Evolutionary conservation across 305 asterid genomes (phyloP).

Genomic region (Fraxinus platypoda): DNA sequence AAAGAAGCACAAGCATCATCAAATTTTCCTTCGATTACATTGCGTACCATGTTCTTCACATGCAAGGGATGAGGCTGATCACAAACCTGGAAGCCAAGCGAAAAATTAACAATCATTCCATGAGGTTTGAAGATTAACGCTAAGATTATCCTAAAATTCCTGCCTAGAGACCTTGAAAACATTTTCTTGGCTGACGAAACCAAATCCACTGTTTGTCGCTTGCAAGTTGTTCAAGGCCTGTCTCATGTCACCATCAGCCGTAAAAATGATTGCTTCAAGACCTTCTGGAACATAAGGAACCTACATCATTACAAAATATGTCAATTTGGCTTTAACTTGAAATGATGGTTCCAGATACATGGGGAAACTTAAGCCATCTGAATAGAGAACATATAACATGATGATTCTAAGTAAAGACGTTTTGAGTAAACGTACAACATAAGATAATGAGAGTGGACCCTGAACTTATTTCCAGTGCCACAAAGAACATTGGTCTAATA

Average conservation of each 20-base stretch:
- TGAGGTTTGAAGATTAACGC: neutral
- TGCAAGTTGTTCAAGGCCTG: slow-evolving; percentile 96
- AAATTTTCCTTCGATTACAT: slow-evolving; percentile 69
- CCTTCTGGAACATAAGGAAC: slow-evolving; percentile 96
- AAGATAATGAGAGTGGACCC: neutral
- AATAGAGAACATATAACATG: neutral
- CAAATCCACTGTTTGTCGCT: slow-evolving; percentile 95
- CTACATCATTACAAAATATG: slow-evolving; percentile 35
- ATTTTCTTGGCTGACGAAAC: slow-evolving; percentile 91
- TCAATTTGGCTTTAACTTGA: neutral
- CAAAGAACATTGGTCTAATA: neutral
- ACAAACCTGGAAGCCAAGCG: neutral
- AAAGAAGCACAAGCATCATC: slow-evolving; percentile 88
- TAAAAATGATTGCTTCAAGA: slow-evolving; percentile 71
- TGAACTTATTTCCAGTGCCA: neutral
- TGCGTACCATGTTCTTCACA: slow-evolving; percentile 82
- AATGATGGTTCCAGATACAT: neutral
- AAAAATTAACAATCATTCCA: neutral
- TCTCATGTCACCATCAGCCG: slow-evolving; percentile 99
- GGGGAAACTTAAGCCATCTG: neutral
- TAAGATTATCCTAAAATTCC: slow-evolving; percentile 6
- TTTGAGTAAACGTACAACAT: neutral
- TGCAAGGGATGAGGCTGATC: slow-evolving; percentile 46
- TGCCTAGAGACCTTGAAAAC: slow-evolving; percentile 81
- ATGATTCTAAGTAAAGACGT: neutral